These are phyloP conservation scores for Agaricus blazei DNA, from an alignment of 768 basidiomycete genomes.

Conservation along the genomic window DNA sequence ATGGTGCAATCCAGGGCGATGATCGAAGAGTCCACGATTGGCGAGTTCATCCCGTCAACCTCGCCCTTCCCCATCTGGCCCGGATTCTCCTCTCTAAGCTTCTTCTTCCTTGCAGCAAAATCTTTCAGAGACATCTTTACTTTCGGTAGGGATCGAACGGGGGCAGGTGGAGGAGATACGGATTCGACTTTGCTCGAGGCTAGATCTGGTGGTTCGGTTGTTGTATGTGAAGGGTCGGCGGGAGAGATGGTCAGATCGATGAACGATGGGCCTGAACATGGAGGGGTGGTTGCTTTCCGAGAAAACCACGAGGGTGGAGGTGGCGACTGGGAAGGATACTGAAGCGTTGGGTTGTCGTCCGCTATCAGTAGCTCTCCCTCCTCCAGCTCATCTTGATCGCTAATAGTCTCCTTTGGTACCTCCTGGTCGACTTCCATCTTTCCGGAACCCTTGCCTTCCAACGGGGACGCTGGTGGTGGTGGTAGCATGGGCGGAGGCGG, in stretches of 20 bases:
- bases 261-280: too few relatives aligned
- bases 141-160: slow-evolving; percentile 24
- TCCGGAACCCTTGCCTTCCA: too few relatives aligned
- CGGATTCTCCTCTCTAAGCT: slow-evolving; percentile 36
- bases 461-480: neutral
- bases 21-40: neutral
- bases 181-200: neutral
- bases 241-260: neutral
- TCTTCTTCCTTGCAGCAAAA: slow-evolving; percentile 51
- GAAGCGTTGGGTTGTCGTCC: neutral
- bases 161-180: slow-evolving; percentile 2
- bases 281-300: too few relatives aligned
- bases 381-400: neutral
- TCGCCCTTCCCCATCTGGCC: neutral
- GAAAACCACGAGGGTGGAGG: neutral
- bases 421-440: too few relatives aligned
- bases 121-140: slow-evolving; percentile 59
- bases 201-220: neutral
- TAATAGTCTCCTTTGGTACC: too few relatives aligned
- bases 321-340: neutral
- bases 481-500: neutral
- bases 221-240: neutral
- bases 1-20: too few relatives aligned
- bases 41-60: slow-evolving; percentile 1
- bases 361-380: neutral